Evolutionary conservation across 352 stramenopile species (phyloP).

Genomic region (Albugo candida): DNA sequence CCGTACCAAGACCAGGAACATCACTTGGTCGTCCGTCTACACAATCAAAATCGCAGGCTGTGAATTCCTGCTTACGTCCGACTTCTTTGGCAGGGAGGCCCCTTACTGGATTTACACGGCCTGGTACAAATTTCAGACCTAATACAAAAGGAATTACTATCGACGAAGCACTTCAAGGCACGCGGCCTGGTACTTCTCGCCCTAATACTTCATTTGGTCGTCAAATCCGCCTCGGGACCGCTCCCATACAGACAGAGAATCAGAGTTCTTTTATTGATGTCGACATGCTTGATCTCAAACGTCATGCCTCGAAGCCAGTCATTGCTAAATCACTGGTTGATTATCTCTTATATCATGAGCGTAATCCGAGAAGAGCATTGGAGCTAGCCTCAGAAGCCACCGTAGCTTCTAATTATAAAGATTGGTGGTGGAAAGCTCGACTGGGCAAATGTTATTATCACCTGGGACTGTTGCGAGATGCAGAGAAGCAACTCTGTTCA

Average conservation of each 20-base stretch:
- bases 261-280: constrained; percentile 80
- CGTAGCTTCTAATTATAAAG: constrained; percentile 72
- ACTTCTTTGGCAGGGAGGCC: constrained; percentile 72
- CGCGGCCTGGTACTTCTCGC: constrained; percentile 54
- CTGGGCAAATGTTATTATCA: constrained; percentile 91
- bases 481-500: constrained; percentile 85
- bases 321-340: constrained; percentile 81
- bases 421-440: constrained; percentile 91
- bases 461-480: constrained; percentile 81
- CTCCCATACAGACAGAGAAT: constrained; percentile 61
- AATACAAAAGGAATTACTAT: constrained; percentile 53
- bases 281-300: constrained; percentile 76
- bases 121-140: constrained; percentile 49
- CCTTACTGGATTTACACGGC: constrained; percentile 74
- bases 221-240: constrained; percentile 80
- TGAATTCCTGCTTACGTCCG: constrained; percentile 53
- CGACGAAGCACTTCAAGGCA: constrained; percentile 53
- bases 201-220: constrained; percentile 78
- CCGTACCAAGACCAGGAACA: constrained; percentile 73
- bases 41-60: constrained; percentile 11
- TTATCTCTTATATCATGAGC: constrained; percentile 85
- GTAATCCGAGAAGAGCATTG: constrained; percentile 82
- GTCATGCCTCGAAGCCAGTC: constrained; percentile 63
- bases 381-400: constrained; percentile 83
- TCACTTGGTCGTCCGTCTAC: constrained; percentile 77